Percentiles rank a stretch among this genome's conserved stretches.
Evolutionary conservation across 306 rosid genomes (phyloP).

Genomic region (Alnus glutinosa): DNA sequence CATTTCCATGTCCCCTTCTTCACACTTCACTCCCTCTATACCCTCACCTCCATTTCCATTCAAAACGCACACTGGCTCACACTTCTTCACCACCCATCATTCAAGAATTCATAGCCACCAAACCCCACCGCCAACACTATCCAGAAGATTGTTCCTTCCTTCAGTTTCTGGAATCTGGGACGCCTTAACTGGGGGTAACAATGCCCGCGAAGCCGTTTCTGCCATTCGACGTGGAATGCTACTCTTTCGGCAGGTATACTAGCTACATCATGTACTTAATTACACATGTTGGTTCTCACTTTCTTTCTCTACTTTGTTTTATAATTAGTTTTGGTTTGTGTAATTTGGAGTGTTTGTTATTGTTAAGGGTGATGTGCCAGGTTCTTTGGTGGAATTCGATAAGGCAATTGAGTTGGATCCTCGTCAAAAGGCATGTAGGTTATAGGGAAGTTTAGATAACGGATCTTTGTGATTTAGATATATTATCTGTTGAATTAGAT

Average conservation of each 20-base stretch:
- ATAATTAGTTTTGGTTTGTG: not conserved
- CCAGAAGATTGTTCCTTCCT: slow-evolving; percentile 68
- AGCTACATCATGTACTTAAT: not conserved
- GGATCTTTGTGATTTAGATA: slow-evolving; percentile 20
- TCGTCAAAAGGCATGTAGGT: slow-evolving; percentile 93
- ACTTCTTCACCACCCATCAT: slow-evolving; percentile 31
- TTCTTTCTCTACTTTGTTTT: not conserved
- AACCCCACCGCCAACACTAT: slow-evolving; percentile 27
- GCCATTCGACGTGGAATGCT: slow-evolving; percentile 83
- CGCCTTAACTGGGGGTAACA: slow-evolving; percentile 67
- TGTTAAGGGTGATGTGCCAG: slow-evolving; percentile 70
- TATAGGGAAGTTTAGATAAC: slow-evolving; percentile 7
- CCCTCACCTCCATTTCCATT: slow-evolving; percentile 17
- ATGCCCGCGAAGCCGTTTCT: slow-evolving; percentile 60
- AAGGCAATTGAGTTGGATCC: slow-evolving; percentile 81
- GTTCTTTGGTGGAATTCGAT: slow-evolving; percentile 79
- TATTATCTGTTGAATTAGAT: slow-evolving; percentile 18
- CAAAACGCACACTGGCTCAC: slow-evolving; percentile 22
- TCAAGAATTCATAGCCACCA: slow-evolving; percentile 20
- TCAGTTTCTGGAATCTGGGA: slow-evolving; percentile 86
- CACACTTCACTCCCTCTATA: too few relatives aligned
- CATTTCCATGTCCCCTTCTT: too few relatives aligned
- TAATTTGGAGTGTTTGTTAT: slow-evolving; percentile 13
- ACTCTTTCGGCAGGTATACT: slow-evolving; percentile 67
- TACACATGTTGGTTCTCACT: not conserved